Evolutionary conservation across 129 eudicot genomes (phyloP).

Genomic region (Heracleum sosnowskyi): DNA sequence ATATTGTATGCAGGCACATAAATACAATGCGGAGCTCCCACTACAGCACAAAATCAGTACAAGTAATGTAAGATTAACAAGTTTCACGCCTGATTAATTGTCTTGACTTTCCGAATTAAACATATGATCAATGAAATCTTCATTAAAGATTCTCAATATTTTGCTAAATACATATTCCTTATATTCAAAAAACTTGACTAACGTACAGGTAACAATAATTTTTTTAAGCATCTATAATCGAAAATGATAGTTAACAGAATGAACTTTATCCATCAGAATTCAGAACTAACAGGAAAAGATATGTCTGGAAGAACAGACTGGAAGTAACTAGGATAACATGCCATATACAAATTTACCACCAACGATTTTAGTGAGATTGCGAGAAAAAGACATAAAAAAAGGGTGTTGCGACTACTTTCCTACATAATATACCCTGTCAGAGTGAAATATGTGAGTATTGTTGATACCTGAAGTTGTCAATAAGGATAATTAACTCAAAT

Average conservation of each 20-base stretch:
- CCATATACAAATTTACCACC: background rate
- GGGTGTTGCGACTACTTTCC: background rate
- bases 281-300: background rate
- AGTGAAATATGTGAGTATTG: constrained; percentile 7
- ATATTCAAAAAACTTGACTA: background rate
- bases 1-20: background rate
- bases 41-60: background rate
- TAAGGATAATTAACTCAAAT: constrained; percentile 57
- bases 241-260: background rate
- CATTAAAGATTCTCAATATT: background rate
- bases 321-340: background rate
- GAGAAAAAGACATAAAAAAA: too few relatives aligned
- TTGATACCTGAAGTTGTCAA: constrained; percentile 85
- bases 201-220: background rate
- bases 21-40: background rate
- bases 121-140: background rate
- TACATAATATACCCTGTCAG: background rate
- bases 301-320: background rate
- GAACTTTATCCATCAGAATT: background rate
- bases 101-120: background rate
- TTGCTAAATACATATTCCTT: background rate
- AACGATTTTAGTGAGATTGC: background rate
- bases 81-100: background rate
- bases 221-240: background rate
- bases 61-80: background rate